Base-by-base conservation (phyloP, 2,329 filamentous ascomycete genomes). In the Colletotrichum somersetense region DNA sequence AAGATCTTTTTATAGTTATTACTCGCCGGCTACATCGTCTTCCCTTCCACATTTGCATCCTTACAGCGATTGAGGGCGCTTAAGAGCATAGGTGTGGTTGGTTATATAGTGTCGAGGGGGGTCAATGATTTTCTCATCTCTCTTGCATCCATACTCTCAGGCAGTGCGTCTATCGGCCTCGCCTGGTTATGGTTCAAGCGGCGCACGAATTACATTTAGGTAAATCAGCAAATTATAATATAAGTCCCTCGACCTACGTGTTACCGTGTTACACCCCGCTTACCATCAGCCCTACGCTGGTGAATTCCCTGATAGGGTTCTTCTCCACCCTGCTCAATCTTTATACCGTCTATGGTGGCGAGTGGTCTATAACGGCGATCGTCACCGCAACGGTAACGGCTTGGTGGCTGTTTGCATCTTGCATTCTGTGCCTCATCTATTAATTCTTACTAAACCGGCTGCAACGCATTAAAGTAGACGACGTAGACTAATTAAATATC, bases 291-390 rank as follows among this genome's bases (percentile, higher is more conserved):
- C 26, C 23, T 62, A 67, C 20, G 5, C 26, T 67, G 12, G 57
- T 56, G 7, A 67, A 67, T 38, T 67, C 26, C 23, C 18, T 67
- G 16, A 67, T 62, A n/a, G 35, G 66, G 50, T 56, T 67, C 52
- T 38, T 62, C 16, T 62, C 40, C 4, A 56, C 66, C 16, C 59
- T 67, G 7, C 46, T 67, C 2, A 67, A 67, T 20, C 61, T 62
- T 18, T 67, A 67, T 35, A 67, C 48, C 11, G 66, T 67, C 40
- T 11, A 67, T 11, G 18, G 65, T 33, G 56, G 56, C 12, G 1
- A 67, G 26, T 67, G 35, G 56, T 67, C 46, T 3, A 56, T 6
- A 33, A 67, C 23, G 23, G 58, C 44, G 5, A 67, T 67, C n/a
- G 56, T 58, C 30, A 62, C 18, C 0, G 40, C 56, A 2, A 61